Evolutionary conservation across 2,329 filamentous ascomycete genomes (phyloP).

Genomic region (Talaromyces islandicus): DNA sequence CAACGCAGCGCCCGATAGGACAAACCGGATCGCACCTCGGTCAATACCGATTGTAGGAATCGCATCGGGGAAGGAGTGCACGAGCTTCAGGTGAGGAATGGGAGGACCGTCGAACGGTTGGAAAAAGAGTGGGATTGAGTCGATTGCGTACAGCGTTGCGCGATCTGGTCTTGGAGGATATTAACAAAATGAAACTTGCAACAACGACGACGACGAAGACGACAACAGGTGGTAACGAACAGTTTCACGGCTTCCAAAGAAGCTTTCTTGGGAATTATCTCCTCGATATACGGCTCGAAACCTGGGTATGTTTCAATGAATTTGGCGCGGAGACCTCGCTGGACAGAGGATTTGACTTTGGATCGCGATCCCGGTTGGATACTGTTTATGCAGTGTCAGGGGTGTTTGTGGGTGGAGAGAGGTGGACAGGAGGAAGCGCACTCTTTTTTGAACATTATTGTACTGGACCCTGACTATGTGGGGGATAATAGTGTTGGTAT

Average conservation of each 20-base stretch:
- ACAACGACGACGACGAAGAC: too few relatives aligned
- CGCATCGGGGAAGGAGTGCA: constrained; percentile 81
- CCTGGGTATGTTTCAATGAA: constrained; percentile 80
- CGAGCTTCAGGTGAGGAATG: constrained; percentile 79
- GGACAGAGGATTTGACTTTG: constrained; percentile 95
- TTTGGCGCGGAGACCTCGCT: constrained; percentile 77
- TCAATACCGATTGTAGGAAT: constrained; percentile 87
- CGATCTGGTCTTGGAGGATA: constrained; percentile 61
- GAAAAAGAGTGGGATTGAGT: constrained; percentile 77
- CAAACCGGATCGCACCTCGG: constrained; percentile 92
- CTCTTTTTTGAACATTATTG: constrained; percentile 90
- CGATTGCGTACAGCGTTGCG: constrained; percentile 80
- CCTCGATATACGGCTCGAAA: constrained; percentile 82
- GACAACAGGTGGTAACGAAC: constrained; percentile 30
- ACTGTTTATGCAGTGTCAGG: constrained; percentile 38
- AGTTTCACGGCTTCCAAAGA: constrained; percentile 88
- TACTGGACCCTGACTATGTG: background rate
- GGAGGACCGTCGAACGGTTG: constrained; percentile 73
- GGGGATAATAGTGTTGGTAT: background rate
- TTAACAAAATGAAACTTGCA: background rate
- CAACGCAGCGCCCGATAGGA: constrained; percentile 83
- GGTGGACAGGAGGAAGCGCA: constrained; percentile 38
- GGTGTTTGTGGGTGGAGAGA: background rate
- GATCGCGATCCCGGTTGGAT: constrained; percentile 75
- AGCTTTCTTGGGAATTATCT: constrained; percentile 90